Conservation (phyloP, 2,329 filamentous ascomycete genomes). For the Hypocrella siamensis region DNA sequence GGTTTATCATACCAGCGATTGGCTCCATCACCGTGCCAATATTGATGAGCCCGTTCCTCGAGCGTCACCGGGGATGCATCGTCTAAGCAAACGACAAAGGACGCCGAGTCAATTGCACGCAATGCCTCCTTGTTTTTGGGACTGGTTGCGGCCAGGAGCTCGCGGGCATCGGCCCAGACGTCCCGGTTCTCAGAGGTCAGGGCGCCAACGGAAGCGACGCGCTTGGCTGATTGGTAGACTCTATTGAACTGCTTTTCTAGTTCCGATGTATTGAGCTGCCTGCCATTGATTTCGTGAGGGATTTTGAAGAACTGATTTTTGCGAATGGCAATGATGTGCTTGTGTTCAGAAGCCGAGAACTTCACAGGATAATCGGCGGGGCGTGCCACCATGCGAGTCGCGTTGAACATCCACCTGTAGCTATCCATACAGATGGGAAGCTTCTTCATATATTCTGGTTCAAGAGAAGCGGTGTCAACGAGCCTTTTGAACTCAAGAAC, state of each 20-base stretch:
- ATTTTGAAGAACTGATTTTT: slow-evolving; percentile 99
- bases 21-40: slow-evolving; percentile 93
- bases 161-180: slow-evolving; percentile 73
- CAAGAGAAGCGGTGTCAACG: slow-evolving; percentile 67
- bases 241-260: slow-evolving; percentile 78
- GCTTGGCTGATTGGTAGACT: slow-evolving; percentile 64
- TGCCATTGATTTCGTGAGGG: slow-evolving; percentile 61
- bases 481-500: slow-evolving; percentile 88
- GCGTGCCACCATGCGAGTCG: slow-evolving; percentile 67
- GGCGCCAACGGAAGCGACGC: slow-evolving; percentile 59
- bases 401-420: slow-evolving; percentile 99
- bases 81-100: slow-evolving; percentile 87
- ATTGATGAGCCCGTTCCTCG: slow-evolving; percentile 87
- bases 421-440: slow-evolving; percentile 96
- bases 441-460: slow-evolving; percentile 98
- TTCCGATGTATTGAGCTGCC: slow-evolving; percentile 77
- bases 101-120: slow-evolving; percentile 70
- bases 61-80: slow-evolving; percentile 82
- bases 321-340: slow-evolving; percentile 78
- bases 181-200: slow-evolving; percentile 90
- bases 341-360: slow-evolving; percentile 57
- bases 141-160: slow-evolving; percentile 59
- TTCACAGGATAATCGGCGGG: slow-evolving; percentile 74
- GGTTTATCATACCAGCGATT: slow-evolving; percentile 99
- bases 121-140: slow-evolving; percentile 65